These are phyloP conservation scores for Pichia sp. DNA, from an alignment of 1,139 yeast genomes.

Conservation along the genomic window DNA sequence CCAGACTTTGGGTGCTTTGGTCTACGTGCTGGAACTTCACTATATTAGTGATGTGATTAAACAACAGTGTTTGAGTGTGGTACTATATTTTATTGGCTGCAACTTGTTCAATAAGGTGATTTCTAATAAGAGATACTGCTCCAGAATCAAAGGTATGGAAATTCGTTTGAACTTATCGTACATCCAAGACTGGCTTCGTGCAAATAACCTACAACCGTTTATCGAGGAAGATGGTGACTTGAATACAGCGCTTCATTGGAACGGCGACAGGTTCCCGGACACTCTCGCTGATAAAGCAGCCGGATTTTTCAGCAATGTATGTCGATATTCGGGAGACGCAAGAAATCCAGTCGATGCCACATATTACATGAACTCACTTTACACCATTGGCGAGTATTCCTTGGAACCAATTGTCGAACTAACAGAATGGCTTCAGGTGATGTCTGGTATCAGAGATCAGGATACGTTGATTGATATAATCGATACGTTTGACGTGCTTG, in stretches of 20 bases:
- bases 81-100: constrained; percentile 71
- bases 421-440: constrained; percentile 85
- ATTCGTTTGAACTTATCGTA: constrained; percentile 79
- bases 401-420: constrained; percentile 71
- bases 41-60: constrained; percentile 69
- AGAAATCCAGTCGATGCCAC: constrained; percentile 30
- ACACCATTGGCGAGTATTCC: constrained; percentile 55
- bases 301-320: constrained; percentile 21
- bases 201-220: constrained; percentile 56
- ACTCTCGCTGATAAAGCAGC: constrained; percentile 27
- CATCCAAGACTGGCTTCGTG: constrained; percentile 88
- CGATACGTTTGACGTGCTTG: constrained; percentile 50
- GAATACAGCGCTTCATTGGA: constrained; percentile 16
- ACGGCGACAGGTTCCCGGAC: constrained; percentile 33
- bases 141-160: constrained; percentile 84
- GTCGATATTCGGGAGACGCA: constrained; percentile 28
- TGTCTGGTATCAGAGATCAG: constrained; percentile 46
- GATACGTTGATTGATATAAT: constrained; percentile 52
- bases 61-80: constrained; percentile 71
- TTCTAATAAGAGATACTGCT: constrained; percentile 54
- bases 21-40: constrained; percentile 78
- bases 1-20: constrained; percentile 81
- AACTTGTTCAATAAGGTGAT: constrained; percentile 68
- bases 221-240: constrained; percentile 36
- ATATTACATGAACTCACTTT: constrained; percentile 52